These are phyloP conservation scores for Pulveroboletus frians DNA, from an alignment of 768 basidiomycete genomes.

Conservation along the genomic window DNA sequence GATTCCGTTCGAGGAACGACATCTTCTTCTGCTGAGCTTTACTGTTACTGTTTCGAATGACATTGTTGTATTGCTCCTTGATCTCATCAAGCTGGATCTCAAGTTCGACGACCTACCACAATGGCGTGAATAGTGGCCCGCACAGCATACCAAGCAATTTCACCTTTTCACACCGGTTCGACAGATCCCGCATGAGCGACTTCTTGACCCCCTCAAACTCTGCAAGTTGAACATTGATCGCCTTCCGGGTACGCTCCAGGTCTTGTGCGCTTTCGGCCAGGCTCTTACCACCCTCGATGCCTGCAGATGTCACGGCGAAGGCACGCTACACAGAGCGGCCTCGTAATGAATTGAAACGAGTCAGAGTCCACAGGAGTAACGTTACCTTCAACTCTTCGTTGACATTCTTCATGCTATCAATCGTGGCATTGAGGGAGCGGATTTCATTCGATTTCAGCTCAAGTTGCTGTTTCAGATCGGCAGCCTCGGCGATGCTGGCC, in stretches of 20 bases:
- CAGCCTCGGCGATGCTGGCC: slow-evolving; percentile 76
- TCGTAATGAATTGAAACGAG: slow-evolving; percentile 1
- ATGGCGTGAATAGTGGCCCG: slow-evolving; percentile 10
- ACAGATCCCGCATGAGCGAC: slow-evolving; percentile 96
- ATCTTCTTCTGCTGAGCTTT: slow-evolving; percentile 99
- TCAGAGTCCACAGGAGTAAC: slow-evolving; percentile 13
- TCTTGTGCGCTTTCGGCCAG: slow-evolving; percentile 96
- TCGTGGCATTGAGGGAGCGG: slow-evolving; percentile 73
- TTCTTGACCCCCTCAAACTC: slow-evolving; percentile 99
- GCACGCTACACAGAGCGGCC: slow-evolving; percentile 62
- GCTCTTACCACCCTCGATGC: slow-evolving; percentile 95
- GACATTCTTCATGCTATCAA: slow-evolving; percentile 91
- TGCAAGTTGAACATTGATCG: slow-evolving; percentile 94
- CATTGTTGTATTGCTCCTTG: slow-evolving; percentile 98
- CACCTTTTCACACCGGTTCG: slow-evolving; percentile 99
- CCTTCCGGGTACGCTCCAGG: slow-evolving; percentile 92
- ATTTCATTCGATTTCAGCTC: slow-evolving; percentile 82
- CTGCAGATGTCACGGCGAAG: slow-evolving; percentile 93
- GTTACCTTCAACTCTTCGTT: slow-evolving; percentile 96
- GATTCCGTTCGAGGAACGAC: slow-evolving; percentile 94
- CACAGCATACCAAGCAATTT: slow-evolving; percentile 11
- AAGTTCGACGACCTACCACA: slow-evolving; percentile 85
- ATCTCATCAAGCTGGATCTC: slow-evolving; percentile 99
- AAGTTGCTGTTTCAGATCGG: slow-evolving; percentile 84
- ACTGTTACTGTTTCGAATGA: slow-evolving; percentile 96